Evolutionary conservation across 768 basidiomycete species (phyloP).

Genomic region (Lentinula sp.): DNA sequence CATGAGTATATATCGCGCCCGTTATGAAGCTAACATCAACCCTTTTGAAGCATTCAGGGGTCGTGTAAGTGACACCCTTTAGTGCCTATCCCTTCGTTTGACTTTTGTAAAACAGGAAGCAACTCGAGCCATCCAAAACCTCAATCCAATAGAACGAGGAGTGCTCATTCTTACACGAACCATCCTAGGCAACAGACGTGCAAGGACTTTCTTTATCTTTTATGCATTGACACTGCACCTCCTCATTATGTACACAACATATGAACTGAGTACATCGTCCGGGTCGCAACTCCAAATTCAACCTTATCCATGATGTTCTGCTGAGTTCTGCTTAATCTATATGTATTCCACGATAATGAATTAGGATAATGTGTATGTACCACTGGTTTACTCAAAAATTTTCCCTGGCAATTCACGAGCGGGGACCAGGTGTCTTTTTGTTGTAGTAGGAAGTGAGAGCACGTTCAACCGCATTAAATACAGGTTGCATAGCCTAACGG

Average conservation of each 20-base stretch:
- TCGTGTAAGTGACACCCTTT: slow-evolving; percentile 50
- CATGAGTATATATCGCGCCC: slow-evolving; percentile 81
- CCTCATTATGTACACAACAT: slow-evolving; percentile 75
- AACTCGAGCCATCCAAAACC: slow-evolving; percentile 83
- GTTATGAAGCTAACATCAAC: slow-evolving; percentile 97
- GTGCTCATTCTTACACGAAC: slow-evolving; percentile 80
- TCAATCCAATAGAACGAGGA: slow-evolving; percentile 88
- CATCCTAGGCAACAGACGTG: slow-evolving; percentile 84
- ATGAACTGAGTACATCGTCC: slow-evolving; percentile 60
- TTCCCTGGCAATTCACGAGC: background rate
- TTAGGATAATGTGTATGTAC: slow-evolving; percentile 1
- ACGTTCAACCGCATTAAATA: slow-evolving; percentile 66
- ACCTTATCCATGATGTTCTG: slow-evolving; percentile 32
- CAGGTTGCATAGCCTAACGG: slow-evolving; percentile 68
- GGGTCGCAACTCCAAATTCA: slow-evolving; percentile 44
- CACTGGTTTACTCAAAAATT: no score
- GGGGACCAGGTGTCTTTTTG: slow-evolving; percentile 24
- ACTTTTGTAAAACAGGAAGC: slow-evolving; percentile 61
- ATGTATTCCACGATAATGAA: background rate
- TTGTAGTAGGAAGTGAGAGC: slow-evolving; percentile 58
- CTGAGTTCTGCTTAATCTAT: slow-evolving; percentile 1
- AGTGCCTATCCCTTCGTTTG: background rate
- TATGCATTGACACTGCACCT: slow-evolving; percentile 80
- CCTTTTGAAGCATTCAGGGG: slow-evolving; percentile 98
- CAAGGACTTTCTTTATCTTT: slow-evolving; percentile 83